Base-by-base conservation (phyloP, 257 asterid species). In the Anisodus acutangulus region DNA sequence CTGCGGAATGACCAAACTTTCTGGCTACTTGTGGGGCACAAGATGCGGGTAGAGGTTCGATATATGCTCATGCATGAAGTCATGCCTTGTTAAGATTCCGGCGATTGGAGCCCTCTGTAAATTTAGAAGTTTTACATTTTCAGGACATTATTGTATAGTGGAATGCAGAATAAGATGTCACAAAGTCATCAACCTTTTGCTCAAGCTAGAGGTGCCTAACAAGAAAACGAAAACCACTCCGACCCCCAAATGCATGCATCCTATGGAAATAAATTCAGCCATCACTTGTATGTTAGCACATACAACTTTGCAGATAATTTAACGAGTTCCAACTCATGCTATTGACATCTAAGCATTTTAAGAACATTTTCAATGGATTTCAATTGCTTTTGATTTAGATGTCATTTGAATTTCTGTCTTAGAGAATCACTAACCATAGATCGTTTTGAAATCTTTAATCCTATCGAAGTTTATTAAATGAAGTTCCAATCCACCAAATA, bases 81-180 rank as follows among this genome's bases (percentile, higher is more conserved):
- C 97, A 22, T 94, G 98, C 85, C 98, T 88, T 0, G 98, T 94
- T 89, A 94, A 88, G 86, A 94, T 94, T 64, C 97, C 98, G 17
- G 86, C 94, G 3, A 94, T 85, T 0, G 98, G 98, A 57, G 91
- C 91, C 86, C 97, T 66, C 98, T 94, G 94, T 92, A 91, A 85
- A 84, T 64, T 67, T 16, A 31, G 43, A 22, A 88, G 5, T 81
- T 19, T 58, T 72, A 57, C 51, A 9, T 63, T 79, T 45, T 81
- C 71, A 64, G 85, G 39, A 82, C 45, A 68, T 58, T 31, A 78
- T 78, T 26, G 45, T 53, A 13, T 78, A 78, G 64, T 26, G 26
- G 47, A 78, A 78, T 13, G 81, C 81, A 53, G 15, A 78, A 78
- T 12, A 74, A 37, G 17, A 9, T 62, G 3, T 9, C 26, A 39